Base-by-base conservation (phyloP, 2,329 filamentous ascomycete species). In the Aureobasidium sp. region DNA sequence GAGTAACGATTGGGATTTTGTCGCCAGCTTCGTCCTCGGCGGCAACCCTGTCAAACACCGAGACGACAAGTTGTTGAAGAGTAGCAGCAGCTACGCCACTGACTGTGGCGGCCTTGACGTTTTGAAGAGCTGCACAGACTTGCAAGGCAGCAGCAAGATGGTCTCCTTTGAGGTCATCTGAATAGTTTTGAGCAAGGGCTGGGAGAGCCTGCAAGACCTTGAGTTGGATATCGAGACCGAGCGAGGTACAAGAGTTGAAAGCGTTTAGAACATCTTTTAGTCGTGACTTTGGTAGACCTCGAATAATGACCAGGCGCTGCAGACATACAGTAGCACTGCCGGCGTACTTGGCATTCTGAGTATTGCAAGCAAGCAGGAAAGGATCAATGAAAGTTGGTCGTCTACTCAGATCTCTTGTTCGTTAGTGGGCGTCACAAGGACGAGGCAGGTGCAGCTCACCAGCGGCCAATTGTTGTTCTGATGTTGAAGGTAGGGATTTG, bases 21-120 rank as follows among this genome's bases (percentile, higher is more conserved):
- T 68, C 70, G 26, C 73, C 72, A 71, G 73, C 75, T 88, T 87
- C 87, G 72, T 97, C 91, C 78, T 97, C 91, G 6, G 79, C 78
- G 0, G 87, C 84, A 1, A 97, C 91, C 73, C 95, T 94, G 72
- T 97, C 94, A 74, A 97, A 97, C 0, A 96, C 89, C 0, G 90
- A 88, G 36, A 94, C 90, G 8, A 97, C 87, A 15, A 99, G 83
- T 74, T 97, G 94, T 75, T 97, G 93, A 60, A 99, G 79, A 2
- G 94, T 97, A n/a, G 94, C 94, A 29, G 93, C 91, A 10, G 94
- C 94, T 1, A 95, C 97, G 69, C 95, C 95, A 71, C 93, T 95
- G 68, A 99, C 91, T 57, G 96, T 91, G 29, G 87, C 86, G 77
- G 92, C 95, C 76, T 97, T 97, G 74, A 89, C 94, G 62, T 86